phyloP scores from a whole-genome alignment of 2,329 filamentous ascomycete genomes.

The Nemania sp. region DNA sequence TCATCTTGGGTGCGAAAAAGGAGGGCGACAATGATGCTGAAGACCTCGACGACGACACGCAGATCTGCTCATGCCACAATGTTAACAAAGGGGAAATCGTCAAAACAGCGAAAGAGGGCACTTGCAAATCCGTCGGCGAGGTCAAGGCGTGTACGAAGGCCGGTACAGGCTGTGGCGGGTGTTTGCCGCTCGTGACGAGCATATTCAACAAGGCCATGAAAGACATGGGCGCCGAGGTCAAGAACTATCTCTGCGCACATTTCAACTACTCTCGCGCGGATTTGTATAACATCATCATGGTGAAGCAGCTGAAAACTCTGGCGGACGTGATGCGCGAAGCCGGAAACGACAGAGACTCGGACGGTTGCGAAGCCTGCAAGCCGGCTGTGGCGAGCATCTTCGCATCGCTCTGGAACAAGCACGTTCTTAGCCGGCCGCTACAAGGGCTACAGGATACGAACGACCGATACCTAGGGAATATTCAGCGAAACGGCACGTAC shows the following conservation, averaged over 20 bases:
- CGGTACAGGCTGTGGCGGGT: slow-evolving; percentile 87
- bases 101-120: slow-evolving; percentile 71
- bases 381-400: slow-evolving; percentile 81
- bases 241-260: slow-evolving; percentile 83
- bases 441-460: slow-evolving; percentile 89
- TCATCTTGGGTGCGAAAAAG: slow-evolving; percentile 78
- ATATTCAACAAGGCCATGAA: slow-evolving; percentile 91
- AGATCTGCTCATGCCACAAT: slow-evolving; percentile 93
- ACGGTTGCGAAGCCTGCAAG: slow-evolving; percentile 87
- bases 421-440: slow-evolving; percentile 71
- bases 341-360: slow-evolving; percentile 70
- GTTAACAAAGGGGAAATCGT: slow-evolving; percentile 83
- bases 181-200: slow-evolving; percentile 82
- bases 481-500: slow-evolving; percentile 89
- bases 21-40: slow-evolving; percentile 74
- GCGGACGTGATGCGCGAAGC: slow-evolving; percentile 76
- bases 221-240: slow-evolving; percentile 82
- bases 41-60: slow-evolving; percentile 81
- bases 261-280: slow-evolving; percentile 84
- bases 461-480: slow-evolving; percentile 84
- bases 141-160: slow-evolving; percentile 91
- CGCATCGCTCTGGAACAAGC: slow-evolving; percentile 79
- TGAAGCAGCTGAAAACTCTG: slow-evolving; percentile 75
- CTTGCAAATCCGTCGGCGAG: slow-evolving; percentile 78
- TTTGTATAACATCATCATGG: slow-evolving; percentile 85